Evolutionary conservation across 345 rosid genomes (phyloP).

Genomic region (Kandelia obovata): DNA sequence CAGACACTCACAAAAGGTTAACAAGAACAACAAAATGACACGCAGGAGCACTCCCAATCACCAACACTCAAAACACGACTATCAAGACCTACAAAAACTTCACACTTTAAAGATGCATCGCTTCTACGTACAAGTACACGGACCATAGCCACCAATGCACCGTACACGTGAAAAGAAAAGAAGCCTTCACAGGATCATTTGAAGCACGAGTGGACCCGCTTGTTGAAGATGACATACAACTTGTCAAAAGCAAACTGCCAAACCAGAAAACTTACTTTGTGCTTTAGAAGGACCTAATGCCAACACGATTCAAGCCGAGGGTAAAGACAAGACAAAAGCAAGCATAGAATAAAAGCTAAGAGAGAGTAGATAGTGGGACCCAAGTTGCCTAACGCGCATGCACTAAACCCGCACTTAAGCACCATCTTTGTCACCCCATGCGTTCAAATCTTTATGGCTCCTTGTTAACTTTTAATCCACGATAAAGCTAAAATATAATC

Average conservation of each 20-base stretch:
- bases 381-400: constrained; percentile 49
- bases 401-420: constrained; percentile 25
- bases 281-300: constrained; percentile 18
- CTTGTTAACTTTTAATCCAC: constrained; percentile 27
- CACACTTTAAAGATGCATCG: no score
- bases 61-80: not conserved
- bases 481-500: constrained; percentile 45
- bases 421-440: constrained; percentile 35
- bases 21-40: not conserved
- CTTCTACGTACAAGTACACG: not conserved
- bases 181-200: not conserved
- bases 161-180: not conserved
- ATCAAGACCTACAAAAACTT: not conserved
- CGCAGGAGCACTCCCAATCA: not conserved
- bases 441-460: constrained; percentile 29
- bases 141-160: not conserved
- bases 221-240: not conserved
- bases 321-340: constrained; percentile 27
- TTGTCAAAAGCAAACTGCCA: constrained; percentile 1
- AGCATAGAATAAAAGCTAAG: constrained; percentile 15
- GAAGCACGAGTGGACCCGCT: constrained; percentile 1
- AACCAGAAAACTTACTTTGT: constrained; percentile 11
- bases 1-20: not conserved
- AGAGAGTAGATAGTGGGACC: constrained; percentile 41
- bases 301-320: constrained; percentile 22